Conservation (phyloP, 176 grass and related monocot genomes). For the Aechmea fasciata region DNA sequence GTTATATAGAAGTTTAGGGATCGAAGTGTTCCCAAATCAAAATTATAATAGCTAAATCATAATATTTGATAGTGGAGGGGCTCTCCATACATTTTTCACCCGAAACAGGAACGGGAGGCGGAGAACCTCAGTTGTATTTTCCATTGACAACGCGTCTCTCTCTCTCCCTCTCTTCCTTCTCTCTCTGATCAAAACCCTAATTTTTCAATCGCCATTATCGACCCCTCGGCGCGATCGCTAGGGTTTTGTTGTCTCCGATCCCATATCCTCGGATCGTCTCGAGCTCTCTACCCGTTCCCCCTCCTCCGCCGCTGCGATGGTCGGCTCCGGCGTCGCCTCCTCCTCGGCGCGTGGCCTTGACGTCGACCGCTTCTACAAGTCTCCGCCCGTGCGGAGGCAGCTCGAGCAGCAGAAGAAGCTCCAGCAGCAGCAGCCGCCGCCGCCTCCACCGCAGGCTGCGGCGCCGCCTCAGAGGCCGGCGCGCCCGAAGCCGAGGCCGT, state of each 20-base stretch:
- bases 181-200: slow-evolving; percentile 57
- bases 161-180: slow-evolving; percentile 9
- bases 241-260: neutral
- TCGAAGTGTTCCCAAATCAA: neutral
- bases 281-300: slow-evolving; percentile 6
- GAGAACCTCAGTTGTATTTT: slow-evolving; percentile 29
- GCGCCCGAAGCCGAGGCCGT: slow-evolving; percentile 18
- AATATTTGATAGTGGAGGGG: neutral
- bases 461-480: slow-evolving; percentile 28
- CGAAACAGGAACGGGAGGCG: slow-evolving; percentile 13
- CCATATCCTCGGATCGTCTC: slow-evolving; percentile 15
- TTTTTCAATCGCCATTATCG: slow-evolving; percentile 26
- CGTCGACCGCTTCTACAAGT: slow-evolving; percentile 50
- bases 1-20: too few relatives aligned
- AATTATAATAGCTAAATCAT: neutral
- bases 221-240: neutral
- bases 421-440: slow-evolving; percentile 34
- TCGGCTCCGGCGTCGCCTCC: slow-evolving; percentile 31
- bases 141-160: slow-evolving; percentile 5
- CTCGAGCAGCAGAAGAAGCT: slow-evolving; percentile 40
- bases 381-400: slow-evolving; percentile 48
- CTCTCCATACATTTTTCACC: neutral
- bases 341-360: slow-evolving; percentile 31
- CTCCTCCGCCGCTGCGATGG: slow-evolving; percentile 13
- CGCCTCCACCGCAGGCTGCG: slow-evolving; percentile 17